Evolutionary conservation across 306 rosid species (phyloP).

Genomic region (Cucumis hystrix): DNA sequence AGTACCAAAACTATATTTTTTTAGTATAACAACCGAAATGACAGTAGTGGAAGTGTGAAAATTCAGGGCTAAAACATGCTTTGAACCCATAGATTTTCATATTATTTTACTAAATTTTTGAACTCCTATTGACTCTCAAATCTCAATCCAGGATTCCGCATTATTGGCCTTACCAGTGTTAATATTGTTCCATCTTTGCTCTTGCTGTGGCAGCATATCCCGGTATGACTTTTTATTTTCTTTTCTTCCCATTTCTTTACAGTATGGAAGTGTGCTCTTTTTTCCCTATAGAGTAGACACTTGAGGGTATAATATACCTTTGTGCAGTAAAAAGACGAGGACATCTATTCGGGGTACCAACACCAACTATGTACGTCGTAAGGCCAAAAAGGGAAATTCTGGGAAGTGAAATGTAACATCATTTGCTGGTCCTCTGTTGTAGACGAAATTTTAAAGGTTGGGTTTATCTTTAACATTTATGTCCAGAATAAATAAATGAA

Average conservation of each 20-base stretch:
- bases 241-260: neutral
- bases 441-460: neutral
- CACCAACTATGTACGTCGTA: neutral
- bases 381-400: neutral
- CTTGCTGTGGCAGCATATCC: neutral
- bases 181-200: neutral
- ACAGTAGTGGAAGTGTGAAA: neutral
- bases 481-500: neutral
- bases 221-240: neutral
- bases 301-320: neutral
- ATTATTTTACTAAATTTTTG: neutral
- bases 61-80: neutral
- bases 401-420: neutral
- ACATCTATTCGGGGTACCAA: neutral
- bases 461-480: neutral
- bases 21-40: neutral
- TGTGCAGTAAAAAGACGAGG: neutral
- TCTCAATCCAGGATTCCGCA: neutral
- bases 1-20: neutral
- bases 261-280: neutral
- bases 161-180: neutral
- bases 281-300: neutral
- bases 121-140: neutral
- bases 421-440: neutral
- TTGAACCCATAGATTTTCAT: neutral